Base-by-base conservation (phyloP, 768 basidiomycete species). In the Lactarius vividus region DNA sequence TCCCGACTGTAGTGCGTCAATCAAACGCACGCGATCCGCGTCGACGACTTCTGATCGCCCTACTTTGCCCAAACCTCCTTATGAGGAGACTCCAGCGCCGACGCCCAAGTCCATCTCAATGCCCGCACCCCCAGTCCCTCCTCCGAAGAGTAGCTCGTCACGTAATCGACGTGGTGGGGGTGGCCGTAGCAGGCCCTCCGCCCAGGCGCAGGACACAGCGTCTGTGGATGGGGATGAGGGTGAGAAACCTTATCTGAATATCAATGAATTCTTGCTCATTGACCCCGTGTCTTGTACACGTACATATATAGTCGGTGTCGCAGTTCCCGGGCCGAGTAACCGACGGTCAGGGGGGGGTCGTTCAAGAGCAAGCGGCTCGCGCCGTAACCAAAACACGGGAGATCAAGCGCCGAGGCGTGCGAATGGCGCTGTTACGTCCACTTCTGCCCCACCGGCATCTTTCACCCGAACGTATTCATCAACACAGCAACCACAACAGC, bases 11-110 rank as follows among this genome's bases (percentile, higher is more conserved):
- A 87, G 84, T 63, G 74, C 71, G 46, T 76, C 83, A 61, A 85
- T 86, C 76, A 92, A 92, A 77, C 86, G 89, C 52, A 88, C 88
- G 35, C 82, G 91, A 77, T 93, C 91, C 52, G 83, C 85, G 56
- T 92, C 91, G 33, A 86, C 82, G 44, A 79, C 80, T 6, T 92
- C 91, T 46, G 88, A 92, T 73, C 82, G 77, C 26, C 79, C 77
- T 33, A 78, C 80, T 63, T 77, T 73, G 54, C 75, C 80, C 44
- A 74, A 76, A 23, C 75, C 74, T 46, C 75, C 77, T 20, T 78
- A 77, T 57, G 81, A 81, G 53, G 84, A 84, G 13, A 80, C 82
- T 2, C 78, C 79, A 62, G 64, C 46, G 35, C 70, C 69, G 2
- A 44, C 70, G 54, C 73, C 71, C 61, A 66, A 65, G 18, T 58